Conservation (phyloP, 2,329 filamentous ascomycete species). For the Pseudocercospora crystallina region DNA sequence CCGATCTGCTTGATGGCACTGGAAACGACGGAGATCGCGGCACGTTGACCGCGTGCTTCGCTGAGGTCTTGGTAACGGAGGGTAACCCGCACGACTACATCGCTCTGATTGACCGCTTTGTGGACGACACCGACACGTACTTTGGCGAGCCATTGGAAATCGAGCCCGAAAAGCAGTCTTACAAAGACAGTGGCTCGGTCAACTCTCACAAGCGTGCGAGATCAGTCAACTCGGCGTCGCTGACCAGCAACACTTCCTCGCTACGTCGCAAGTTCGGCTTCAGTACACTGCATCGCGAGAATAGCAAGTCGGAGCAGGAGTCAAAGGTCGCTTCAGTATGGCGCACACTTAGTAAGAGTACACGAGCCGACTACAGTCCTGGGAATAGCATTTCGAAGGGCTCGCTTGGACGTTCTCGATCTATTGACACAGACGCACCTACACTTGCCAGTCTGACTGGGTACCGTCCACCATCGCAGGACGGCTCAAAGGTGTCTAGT, state of each 20-base stretch:
- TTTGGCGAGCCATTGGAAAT: conserved; percentile 64
- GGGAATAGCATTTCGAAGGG: conserved; percentile 65
- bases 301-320: conserved; percentile 69
- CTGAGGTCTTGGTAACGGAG: conserved; percentile 78
- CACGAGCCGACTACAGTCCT: conserved; percentile 61
- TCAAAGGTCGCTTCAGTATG: conserved; percentile 76
- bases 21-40: conserved; percentile 89
- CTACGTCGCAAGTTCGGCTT: conserved; percentile 82
- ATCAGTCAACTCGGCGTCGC: conserved; percentile 68
- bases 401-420: conserved; percentile 68
- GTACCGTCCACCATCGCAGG: conserved; percentile 56
- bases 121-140: conserved; percentile 85
- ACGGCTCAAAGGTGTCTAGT: conserved; percentile 44
- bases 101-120: conserved; percentile 81
- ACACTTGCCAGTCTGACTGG: conserved; percentile 36
- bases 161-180: conserved; percentile 16
- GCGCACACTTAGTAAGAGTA: conserved; percentile 83
- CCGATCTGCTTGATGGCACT: conserved; percentile 84
- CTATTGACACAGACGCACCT: conserved; percentile 66
- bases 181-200: conserved; percentile 24
- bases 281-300: conserved; percentile 69
- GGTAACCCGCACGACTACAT: conserved; percentile 80
- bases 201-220: conserved; percentile 50
- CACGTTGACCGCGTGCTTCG: conserved; percentile 82
- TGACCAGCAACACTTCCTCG: conserved; percentile 84